Base-by-base conservation (phyloP, 768 basidiomycete genomes). In the Crepidotus variabilis region DNA sequence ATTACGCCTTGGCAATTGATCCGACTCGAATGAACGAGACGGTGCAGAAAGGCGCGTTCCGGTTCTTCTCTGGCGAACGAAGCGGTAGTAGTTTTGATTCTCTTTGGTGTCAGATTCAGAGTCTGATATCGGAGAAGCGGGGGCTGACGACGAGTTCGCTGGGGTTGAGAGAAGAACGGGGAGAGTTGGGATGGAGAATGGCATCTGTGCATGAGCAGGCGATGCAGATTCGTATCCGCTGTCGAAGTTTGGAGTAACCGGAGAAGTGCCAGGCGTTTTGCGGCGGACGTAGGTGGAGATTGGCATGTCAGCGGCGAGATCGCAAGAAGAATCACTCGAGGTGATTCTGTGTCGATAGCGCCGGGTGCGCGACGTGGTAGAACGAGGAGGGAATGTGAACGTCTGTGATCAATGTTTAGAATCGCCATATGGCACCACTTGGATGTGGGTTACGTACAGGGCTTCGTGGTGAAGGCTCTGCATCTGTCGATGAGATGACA, bases 251-350 rank as follows among this genome's bases (percentile, higher is more conserved):
- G 87, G 81, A 1, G 85, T 83, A 14, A 82, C 84, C 0, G 89
- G 88, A 10, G 90, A 89, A 36, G 81, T 78, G 56, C 84, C 83
- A 24, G 90, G 89, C 1, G 88, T 89, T 71, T 85, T 88, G 59
- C 90, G 84, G 60, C 90, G 88, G 45, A 88, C 85, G 57, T 87
- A 92, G 36, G 82, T 79, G 23, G 90, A 92, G 54, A 92, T 92
- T 53, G 90, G 90, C 13, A 86, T 89, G 64, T 82, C 81, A 36
- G 82, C 85, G 28, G 81, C 71, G 18, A 84, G 71, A 66, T 86
- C 84, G 57, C 72, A 71, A 22, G 69, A 72, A 11, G 79, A 79
- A 39, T 74, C 79, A 61, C 77, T 79, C 51, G 78, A 74, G 20
- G 75, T 68, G 11, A 82, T 71, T 58, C 76, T 78, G 57, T 80